Evolutionary conservation across 2,329 filamentous ascomycete species (phyloP), one percentile per base, ranked within the genome.

Genomic region (Verticillium klebahnii): DNA sequence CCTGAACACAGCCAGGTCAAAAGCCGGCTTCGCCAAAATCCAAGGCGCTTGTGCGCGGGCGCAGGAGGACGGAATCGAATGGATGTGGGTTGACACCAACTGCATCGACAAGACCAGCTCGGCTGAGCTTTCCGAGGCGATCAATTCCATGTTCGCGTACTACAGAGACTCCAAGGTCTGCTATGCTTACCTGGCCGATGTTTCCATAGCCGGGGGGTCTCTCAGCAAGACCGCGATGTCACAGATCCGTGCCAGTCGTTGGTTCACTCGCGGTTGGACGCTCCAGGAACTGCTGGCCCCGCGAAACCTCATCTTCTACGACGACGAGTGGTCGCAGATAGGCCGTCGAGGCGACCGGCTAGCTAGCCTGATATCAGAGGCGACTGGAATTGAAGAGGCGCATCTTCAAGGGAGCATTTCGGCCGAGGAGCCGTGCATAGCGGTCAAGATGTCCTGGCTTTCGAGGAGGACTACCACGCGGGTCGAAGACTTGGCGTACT

Each of bases 271-370:
- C 84, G 73, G 73, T 23, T 84, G 86, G 69, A 90, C 87, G 0
- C 75, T 89, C 65, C 89, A 89, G 70, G 86, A 91, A 73, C 87
- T 89, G 0, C 79, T 92, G 6, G 89, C 74, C 0, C 73, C 73
- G 1, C 19, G 12, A 1, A 32, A 61, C 1, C 9, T 77, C 1
- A 14, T 62, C 0, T 77, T 78, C 61, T 36, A 36, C 34, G 34
- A 36, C 14, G 34, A 36, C 14, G 12, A 36, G 7, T 36, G 34
- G 34, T 36, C 34, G 34, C 9, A 11, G 9, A 36, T 36, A 36
- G 14, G 34, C 34, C 34, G 9, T 36, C 34, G 34, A 36, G 34
- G 14, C 4, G 34, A 14, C 9, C 34, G 14, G 14, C 14, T 36
- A 2, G 34, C 9, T 14, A 11, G 9, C 14, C 34, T 36, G 14